These are phyloP conservation scores for Vitis cinerea DNA, from an alignment of 164 flowering plant genomes.

Conservation along the genomic window DNA sequence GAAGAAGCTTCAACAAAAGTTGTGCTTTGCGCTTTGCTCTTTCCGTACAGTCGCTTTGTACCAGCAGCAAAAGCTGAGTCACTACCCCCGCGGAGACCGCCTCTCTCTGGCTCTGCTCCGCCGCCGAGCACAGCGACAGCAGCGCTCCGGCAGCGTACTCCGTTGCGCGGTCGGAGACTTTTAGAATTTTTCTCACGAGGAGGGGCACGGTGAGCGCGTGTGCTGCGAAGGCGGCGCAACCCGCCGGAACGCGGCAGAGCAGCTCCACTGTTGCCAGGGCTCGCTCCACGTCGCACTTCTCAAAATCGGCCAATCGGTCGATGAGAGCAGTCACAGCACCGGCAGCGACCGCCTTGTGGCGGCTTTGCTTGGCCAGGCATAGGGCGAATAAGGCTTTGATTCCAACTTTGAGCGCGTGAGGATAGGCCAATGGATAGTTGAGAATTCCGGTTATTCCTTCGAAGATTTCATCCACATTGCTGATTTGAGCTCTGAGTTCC, in stretches of 20 bases:
- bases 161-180: conserved; percentile 85
- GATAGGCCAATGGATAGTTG: conserved; percentile 35
- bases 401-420: conserved; percentile 64
- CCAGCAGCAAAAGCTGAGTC: conserved; percentile 79
- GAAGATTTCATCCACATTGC: conserved; percentile 49
- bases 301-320: conserved; percentile 65
- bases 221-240: conserved; percentile 64
- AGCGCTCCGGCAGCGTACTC: conserved; percentile 92
- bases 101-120: conserved; percentile 60
- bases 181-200: conserved; percentile 70
- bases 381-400: conserved; percentile 74
- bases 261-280: conserved; percentile 91
- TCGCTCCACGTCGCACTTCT: conserved; percentile 80
- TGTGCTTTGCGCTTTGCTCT: conserved; percentile 92
- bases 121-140: conserved; percentile 62
- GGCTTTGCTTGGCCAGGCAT: conserved; percentile 67
- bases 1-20: conserved; percentile 67
- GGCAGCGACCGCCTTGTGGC: conserved; percentile 63
- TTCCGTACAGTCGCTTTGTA: conserved; percentile 92
- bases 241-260: conserved; percentile 65
- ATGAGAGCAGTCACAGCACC: conserved; percentile 72
- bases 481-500: conserved; percentile 52
- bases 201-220: conserved; percentile 80
- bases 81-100: conserved; percentile 79
- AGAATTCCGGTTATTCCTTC: conserved; percentile 63